A percentile compares a stretch with the other conserved stretches of the same genome.
Evolutionary conservation across 1,284 basidiomycete species (phyloP).

Genomic region (Cryptococcus sp.): DNA sequence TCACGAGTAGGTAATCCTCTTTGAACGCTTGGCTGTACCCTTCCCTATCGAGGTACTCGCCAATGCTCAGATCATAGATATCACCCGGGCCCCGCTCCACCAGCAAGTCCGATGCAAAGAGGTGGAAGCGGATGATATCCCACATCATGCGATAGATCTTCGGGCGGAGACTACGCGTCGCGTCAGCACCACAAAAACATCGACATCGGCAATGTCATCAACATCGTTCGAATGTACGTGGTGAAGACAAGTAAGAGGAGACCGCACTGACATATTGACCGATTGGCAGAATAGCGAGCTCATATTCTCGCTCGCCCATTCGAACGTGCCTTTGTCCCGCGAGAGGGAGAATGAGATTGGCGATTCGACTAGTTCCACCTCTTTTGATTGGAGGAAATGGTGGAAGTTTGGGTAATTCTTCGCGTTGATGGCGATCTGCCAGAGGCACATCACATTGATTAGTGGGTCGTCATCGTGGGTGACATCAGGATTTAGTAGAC

Average conservation of each 20-base stretch:
- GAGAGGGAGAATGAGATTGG: constrained; percentile 80
- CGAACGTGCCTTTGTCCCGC: constrained; percentile 66
- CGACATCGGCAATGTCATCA: background rate
- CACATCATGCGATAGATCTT: constrained; percentile 74
- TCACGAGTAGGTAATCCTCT: constrained; percentile 76
- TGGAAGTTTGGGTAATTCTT: constrained; percentile 80
- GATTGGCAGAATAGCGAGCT: constrained; percentile 68
- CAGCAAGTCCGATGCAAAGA: constrained; percentile 59
- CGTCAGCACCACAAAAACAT: background rate
- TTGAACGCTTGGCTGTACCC: constrained; percentile 70
- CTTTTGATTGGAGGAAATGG: constrained; percentile 64
- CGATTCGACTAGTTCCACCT: constrained; percentile 60
- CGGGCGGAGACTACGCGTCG: constrained; percentile 58
- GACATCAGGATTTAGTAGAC: too few species aligned
- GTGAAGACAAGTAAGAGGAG: background rate
- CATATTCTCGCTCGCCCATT: constrained; percentile 71
- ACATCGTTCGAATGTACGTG: too few species aligned
- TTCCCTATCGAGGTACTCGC: constrained; percentile 67
- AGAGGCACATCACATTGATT: too few species aligned
- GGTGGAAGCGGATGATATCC: constrained; percentile 76
- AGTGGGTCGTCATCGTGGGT: too few species aligned
- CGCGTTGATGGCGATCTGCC: constrained; percentile 73
- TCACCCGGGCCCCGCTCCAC: constrained; percentile 20
- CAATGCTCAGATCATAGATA: constrained; percentile 62
- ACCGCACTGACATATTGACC: constrained; percentile 54